These are phyloP conservation scores for Pseudomonodictys pantanalensis DNA, from an alignment of 495 filamentous ascomycete genomes.

Conservation along the genomic window DNA sequence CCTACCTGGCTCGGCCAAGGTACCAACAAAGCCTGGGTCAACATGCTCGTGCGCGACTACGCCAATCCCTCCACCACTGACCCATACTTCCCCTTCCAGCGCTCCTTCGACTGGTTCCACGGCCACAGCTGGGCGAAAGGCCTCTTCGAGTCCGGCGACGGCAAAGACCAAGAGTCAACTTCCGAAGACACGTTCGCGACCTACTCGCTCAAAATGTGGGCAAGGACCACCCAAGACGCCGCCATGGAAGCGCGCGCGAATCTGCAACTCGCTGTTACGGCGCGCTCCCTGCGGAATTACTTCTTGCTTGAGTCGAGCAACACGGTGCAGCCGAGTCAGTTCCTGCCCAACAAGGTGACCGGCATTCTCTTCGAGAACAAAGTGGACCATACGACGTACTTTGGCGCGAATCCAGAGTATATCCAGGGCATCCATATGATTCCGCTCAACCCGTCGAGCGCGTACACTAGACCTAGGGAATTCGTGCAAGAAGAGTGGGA, in stretches of 20 bases:
- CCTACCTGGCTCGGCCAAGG: slow-evolving; percentile 62
- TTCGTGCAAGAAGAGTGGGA: slow-evolving; percentile 89
- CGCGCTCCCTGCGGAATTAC: slow-evolving; percentile 69
- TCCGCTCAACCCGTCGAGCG: slow-evolving; percentile 70
- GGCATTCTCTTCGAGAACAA: slow-evolving; percentile 98
- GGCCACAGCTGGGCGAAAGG: slow-evolving; percentile 97
- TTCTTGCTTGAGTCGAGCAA: slow-evolving; percentile 74
- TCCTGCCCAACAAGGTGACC: slow-evolving; percentile 79
- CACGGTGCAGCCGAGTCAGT: slow-evolving; percentile 69
- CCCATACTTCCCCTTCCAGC: slow-evolving; percentile 77
- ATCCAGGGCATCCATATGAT: slow-evolving; percentile 97
- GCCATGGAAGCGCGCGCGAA: slow-evolving; percentile 86
- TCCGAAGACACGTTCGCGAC: slow-evolving; percentile 82
- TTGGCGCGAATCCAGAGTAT: slow-evolving; percentile 75
- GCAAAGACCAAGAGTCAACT: slow-evolving; percentile 88
- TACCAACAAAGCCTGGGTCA: slow-evolving; percentile 73
- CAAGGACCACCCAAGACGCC: slow-evolving; percentile 64
- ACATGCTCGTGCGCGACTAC: slow-evolving; percentile 56
- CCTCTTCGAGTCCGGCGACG: slow-evolving; percentile 84
- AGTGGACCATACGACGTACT: slow-evolving; percentile 91
- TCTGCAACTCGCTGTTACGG: slow-evolving; percentile 74
- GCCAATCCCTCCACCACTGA: slow-evolving; percentile 73
- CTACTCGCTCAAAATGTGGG: slow-evolving; percentile 96
- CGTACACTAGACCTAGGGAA: slow-evolving; percentile 60
- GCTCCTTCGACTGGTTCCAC: slow-evolving; percentile 89